A percentile compares a stretch with the other conserved stretches of the same genome.
These are phyloP conservation scores for Parietichytrium sp. DNA, from an alignment of 108 stramenopile genomes.

Conservation along the genomic window DNA sequence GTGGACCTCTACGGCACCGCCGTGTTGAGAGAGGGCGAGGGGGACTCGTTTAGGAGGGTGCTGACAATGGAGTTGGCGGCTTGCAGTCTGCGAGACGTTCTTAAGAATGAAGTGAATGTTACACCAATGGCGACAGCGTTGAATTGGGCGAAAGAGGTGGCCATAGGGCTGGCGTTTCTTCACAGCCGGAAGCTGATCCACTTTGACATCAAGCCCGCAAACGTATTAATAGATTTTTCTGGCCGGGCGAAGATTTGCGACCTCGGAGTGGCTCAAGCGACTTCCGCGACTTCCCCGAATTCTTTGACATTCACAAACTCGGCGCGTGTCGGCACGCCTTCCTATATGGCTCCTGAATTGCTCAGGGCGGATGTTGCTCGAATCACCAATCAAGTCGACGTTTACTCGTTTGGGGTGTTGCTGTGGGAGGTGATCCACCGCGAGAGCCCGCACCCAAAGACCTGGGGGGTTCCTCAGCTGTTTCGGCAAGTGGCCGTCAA, in stretches of 20 bases:
- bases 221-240: background rate
- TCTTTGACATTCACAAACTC: background rate
- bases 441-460: background rate
- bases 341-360: slow-evolving; percentile 58
- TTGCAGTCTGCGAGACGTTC: slow-evolving; percentile 15
- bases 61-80: background rate
- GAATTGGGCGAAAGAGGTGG: slow-evolving; percentile 61
- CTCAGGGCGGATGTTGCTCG: background rate
- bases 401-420: slow-evolving; percentile 11
- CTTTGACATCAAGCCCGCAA: slow-evolving; percentile 53
- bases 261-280: slow-evolving; percentile 20
- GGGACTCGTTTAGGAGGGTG: slow-evolving; percentile 22
- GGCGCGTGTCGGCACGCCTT: slow-evolving; percentile 49
- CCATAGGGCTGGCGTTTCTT: slow-evolving; percentile 55
- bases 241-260: slow-evolving; percentile 38
- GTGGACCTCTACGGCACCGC: slow-evolving; percentile 62
- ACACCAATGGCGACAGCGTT: slow-evolving; percentile 42
- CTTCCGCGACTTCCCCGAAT: background rate
- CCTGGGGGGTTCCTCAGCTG: slow-evolving; percentile 13
- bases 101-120: background rate
- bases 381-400: slow-evolving; percentile 1
- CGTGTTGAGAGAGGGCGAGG: slow-evolving; percentile 45
- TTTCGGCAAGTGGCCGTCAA: background rate
- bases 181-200: slow-evolving; percentile 67
- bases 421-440: background rate